These are phyloP conservation scores for Colletotrichum eleusines DNA, from an alignment of 2,329 filamentous ascomycete species.

Conservation along the genomic window DNA sequence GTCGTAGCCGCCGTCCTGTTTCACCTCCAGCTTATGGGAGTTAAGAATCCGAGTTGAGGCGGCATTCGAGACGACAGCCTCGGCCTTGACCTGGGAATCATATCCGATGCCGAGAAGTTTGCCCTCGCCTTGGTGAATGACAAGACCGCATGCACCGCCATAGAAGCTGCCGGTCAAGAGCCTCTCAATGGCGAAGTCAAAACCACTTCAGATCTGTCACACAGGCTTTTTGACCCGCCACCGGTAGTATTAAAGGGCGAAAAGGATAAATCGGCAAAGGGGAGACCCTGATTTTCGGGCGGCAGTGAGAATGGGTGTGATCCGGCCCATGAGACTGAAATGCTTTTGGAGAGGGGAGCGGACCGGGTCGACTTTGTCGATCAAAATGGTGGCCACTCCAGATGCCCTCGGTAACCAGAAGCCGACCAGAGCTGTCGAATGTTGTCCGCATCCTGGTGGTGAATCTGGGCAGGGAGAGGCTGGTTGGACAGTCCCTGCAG, in stretches of 20 bases:
- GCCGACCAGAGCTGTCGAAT: slow-evolving; percentile 2
- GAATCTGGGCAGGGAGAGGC: neutral
- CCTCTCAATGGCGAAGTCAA: neutral
- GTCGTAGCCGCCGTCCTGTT: neutral
- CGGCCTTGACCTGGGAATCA: neutral
- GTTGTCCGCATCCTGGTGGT: neutral
- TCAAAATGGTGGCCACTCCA: neutral
- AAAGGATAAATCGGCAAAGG: neutral
- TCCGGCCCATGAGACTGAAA: neutral
- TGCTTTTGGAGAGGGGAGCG: neutral
- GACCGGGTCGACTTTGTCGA: neutral
- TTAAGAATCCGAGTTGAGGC: neutral
- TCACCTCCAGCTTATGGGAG: slow-evolving; percentile 1
- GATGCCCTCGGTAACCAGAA: neutral
- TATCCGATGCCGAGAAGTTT: neutral
- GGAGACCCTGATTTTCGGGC: neutral
- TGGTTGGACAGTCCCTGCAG: neutral
- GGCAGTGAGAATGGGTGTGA: neutral
- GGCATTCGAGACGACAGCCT: neutral
- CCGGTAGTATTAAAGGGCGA: neutral
- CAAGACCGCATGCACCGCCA: neutral
- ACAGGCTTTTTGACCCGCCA: too few species aligned
- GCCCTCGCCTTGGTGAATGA: neutral
- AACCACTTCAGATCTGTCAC: neutral
- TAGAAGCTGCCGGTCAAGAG: neutral